A percentile compares a stretch with the other conserved stretches of the same genome.
Conservation (phyloP, 495 filamentous ascomycete species). For the Aspergillus affinis region DNA sequence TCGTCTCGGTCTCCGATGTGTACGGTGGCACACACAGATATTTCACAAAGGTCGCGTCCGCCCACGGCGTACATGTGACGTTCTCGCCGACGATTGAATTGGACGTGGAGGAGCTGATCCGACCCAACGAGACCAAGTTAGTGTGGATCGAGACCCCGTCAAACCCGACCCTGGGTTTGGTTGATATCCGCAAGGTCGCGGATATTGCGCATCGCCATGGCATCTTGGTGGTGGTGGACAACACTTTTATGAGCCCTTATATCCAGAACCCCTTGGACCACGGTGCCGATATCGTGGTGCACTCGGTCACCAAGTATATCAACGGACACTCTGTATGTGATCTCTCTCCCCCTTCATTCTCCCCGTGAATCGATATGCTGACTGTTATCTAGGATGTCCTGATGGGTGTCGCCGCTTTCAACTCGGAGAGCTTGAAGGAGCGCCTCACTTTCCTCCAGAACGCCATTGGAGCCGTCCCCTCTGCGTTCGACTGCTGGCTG, state of each 20-base stretch:
- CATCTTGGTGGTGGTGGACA: constrained; percentile 95
- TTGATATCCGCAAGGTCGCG: constrained; percentile 85
- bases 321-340: constrained; percentile 78
- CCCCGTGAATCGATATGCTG: constrained; percentile 13
- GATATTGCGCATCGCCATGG: constrained; percentile 81
- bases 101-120: constrained; percentile 79
- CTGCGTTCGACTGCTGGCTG: constrained; percentile 96
- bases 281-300: constrained; percentile 96
- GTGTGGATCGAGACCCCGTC: constrained; percentile 97
- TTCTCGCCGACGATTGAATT: constrained; percentile 90
- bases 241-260: constrained; percentile 96
- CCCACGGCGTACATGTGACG: constrained; percentile 91
- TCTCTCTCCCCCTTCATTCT: neutral
- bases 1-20: constrained; percentile 93
- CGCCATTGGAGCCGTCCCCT: constrained; percentile 92
- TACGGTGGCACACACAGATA: constrained; percentile 98
- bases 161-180: constrained; percentile 88
- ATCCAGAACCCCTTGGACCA: constrained; percentile 93
- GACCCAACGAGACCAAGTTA: constrained; percentile 79
- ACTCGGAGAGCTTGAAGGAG: constrained; percentile 72
- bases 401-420: constrained; percentile 98
- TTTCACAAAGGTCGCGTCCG: constrained; percentile 95
- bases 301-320: constrained; percentile 99
- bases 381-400: constrained; percentile 74
- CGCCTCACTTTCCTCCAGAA: constrained; percentile 91